Evolutionary conservation across 202 grass and related monocot genomes (phyloP).

Genomic region (Schoenoplectus tabernaemontani): DNA sequence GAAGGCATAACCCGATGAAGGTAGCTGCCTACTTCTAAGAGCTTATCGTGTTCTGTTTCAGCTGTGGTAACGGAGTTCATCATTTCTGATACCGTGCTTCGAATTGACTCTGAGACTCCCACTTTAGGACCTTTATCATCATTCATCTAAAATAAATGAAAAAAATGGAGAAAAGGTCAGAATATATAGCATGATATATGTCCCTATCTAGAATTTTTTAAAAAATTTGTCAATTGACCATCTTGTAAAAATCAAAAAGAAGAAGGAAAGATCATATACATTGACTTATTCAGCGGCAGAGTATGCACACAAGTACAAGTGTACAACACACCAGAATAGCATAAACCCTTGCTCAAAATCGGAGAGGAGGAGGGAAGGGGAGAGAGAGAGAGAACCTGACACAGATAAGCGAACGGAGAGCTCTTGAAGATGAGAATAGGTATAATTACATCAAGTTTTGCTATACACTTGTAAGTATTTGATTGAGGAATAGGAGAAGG

Average conservation of each 20-base stretch:
- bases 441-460: not conserved
- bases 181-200: not conserved
- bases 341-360: slow-evolving; percentile 13
- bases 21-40: slow-evolving; percentile 48
- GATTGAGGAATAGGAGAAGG: not conserved
- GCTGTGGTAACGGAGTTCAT: slow-evolving; percentile 29
- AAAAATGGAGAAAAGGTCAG: not conserved
- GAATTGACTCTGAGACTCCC: slow-evolving; percentile 36
- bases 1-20: slow-evolving; percentile 21
- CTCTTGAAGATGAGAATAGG: not conserved
- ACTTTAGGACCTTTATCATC: slow-evolving; percentile 33
- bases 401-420: not conserved
- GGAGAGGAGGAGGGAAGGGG: not conserved
- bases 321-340: not conserved
- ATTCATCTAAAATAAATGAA: slow-evolving; percentile 31
- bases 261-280: not conserved
- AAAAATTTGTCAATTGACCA: not conserved
- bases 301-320: not conserved
- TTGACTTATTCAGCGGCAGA: not conserved
- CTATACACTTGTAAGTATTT: not conserved
- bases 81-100: slow-evolving; percentile 42
- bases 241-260: not conserved
- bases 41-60: slow-evolving; percentile 32
- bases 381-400: not conserved
- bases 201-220: not conserved